Evolutionary conservation across 495 filamentous ascomycete genomes (phyloP).

Genomic region (Podospora australis): DNA sequence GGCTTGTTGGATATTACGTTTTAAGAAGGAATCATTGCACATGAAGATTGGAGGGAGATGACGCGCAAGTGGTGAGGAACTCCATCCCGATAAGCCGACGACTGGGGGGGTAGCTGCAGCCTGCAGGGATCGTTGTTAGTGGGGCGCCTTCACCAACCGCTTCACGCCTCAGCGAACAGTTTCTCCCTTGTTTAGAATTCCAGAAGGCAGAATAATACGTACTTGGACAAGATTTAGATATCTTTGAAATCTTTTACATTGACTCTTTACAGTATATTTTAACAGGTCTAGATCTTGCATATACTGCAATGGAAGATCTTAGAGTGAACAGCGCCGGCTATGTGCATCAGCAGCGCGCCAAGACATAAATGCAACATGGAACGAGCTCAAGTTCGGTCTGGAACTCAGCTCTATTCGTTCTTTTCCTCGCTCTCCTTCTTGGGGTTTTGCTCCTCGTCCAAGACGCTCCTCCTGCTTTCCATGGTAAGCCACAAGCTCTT

Average conservation of each 20-base stretch:
- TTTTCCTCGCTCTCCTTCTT: slow-evolving; percentile 28
- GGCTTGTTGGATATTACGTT: too few relatives aligned
- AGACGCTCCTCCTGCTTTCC: slow-evolving; percentile 65
- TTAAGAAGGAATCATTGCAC: too few relatives aligned
- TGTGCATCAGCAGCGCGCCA: neutral
- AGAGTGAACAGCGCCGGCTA: neutral
- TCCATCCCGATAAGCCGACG: slow-evolving; percentile 8
- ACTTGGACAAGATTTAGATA: neutral
- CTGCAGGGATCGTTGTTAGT: slow-evolving; percentile 1
- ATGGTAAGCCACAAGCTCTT: slow-evolving; percentile 78
- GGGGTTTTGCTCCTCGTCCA: slow-evolving; percentile 66
- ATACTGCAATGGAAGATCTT: slow-evolving; percentile 5
- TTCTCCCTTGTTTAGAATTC: too few relatives aligned
- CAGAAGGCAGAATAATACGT: too few relatives aligned
- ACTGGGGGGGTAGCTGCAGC: slow-evolving; percentile 6
- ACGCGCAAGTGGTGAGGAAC: slow-evolving; percentile 5
- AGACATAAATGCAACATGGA: slow-evolving; percentile 1
- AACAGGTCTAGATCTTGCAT: slow-evolving; percentile 12
- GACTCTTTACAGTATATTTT: slow-evolving; percentile 16
- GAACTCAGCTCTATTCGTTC: slow-evolving; percentile 22
- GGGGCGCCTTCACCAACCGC: slow-evolving; percentile 4
- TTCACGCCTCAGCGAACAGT: too few relatives aligned
- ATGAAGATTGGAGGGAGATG: slow-evolving; percentile 4
- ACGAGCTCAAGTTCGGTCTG: neutral
- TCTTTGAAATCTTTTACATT: neutral